These are phyloP conservation scores for Zygoascus tannicola DNA, from an alignment of 805 yeast species.

Conservation along the genomic window DNA sequence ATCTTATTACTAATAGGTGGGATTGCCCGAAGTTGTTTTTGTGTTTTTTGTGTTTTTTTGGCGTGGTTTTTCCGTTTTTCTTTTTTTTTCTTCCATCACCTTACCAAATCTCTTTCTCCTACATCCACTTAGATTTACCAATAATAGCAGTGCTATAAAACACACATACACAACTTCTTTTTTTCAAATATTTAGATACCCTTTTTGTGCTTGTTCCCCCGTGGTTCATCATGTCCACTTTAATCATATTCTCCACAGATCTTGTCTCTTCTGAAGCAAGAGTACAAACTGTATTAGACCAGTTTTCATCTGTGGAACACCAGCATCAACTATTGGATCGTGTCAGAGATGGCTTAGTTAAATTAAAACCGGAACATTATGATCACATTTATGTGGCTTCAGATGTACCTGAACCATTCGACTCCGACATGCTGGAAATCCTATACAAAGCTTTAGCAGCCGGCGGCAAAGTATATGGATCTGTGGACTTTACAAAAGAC, in stretches of 20 bases:
- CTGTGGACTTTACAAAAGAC: slow-evolving; percentile 8
- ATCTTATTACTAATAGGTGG: no score
- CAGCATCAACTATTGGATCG: slow-evolving; percentile 33
- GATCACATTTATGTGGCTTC: slow-evolving; percentile 22
- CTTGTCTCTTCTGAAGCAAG: slow-evolving; percentile 6
- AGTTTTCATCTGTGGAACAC: slow-evolving; percentile 3
- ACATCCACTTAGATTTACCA: no score
- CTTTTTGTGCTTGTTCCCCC: neutral
- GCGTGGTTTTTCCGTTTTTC: no score
- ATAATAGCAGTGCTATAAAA: no score
- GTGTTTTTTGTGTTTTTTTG: no score
- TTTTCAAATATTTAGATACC: no score
- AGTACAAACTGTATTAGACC: slow-evolving; percentile 5
- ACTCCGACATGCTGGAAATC: slow-evolving; percentile 20
- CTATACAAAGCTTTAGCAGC: slow-evolving; percentile 23
- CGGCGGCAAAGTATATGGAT: slow-evolving; percentile 27
- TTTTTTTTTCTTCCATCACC: no score
- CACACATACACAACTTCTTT: no score
- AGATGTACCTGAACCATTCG: slow-evolving; percentile 17
- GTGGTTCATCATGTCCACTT: neutral
- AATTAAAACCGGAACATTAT: slow-evolving; percentile 23
- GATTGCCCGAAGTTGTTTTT: no score
- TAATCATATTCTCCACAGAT: slow-evolving; percentile 6
- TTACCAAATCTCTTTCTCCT: no score
- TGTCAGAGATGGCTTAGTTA: slow-evolving; percentile 25